Evolutionary conservation across 177 flowering plant species (phyloP), one percentile per base, ranked within the genome.

Genomic region (Telopea speciosissima): DNA sequence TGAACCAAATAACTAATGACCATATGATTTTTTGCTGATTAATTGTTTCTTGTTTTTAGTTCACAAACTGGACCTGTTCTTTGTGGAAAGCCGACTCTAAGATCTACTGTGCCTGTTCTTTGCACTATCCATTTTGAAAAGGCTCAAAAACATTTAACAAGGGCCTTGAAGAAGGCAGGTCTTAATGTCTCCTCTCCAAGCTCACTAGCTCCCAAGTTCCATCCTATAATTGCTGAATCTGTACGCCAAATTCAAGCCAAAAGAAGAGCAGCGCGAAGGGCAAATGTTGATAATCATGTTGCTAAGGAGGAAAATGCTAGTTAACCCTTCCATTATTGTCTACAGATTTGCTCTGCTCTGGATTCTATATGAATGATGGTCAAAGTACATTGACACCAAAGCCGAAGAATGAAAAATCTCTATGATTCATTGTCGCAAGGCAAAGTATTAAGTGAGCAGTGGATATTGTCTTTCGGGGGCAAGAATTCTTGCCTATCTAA

Each of bases 91-190:
- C 95, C 98, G 56, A 83, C 89, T 66, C 74, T 94, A 62, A 88
- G 77, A 71, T 78, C 97, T 66, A 79, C 81, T 26, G 81, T 81
- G 71, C 97, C 97, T 73, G 74, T 88, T 63, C 86, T 87, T 13
- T 94, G 98, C 75, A 28, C 81, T 24, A 49, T 62, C 25, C 98
- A 94, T 73, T 86, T 84, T 65, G 86, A 86, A 65, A 92, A 80
- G 82, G 87, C 89, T 74, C 84, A 90, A 72, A 87, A 83, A 67
- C 83, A 85, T 75, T 79, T 90, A 33, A 67, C 80, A 7, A 79
- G 85, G 65, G 93, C 93, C 54, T 73, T 94, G 72, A 90, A 83
- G 83, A 90, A 81, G 73, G 93, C 91, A n/a, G 98, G 98, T 68
- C 89, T 88, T 69, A 88, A 78, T 79, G 82, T 74, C 21, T 36